Conservation (phyloP, 108 stramenopile genomes). For the Schizochytrium sp. region DNA sequence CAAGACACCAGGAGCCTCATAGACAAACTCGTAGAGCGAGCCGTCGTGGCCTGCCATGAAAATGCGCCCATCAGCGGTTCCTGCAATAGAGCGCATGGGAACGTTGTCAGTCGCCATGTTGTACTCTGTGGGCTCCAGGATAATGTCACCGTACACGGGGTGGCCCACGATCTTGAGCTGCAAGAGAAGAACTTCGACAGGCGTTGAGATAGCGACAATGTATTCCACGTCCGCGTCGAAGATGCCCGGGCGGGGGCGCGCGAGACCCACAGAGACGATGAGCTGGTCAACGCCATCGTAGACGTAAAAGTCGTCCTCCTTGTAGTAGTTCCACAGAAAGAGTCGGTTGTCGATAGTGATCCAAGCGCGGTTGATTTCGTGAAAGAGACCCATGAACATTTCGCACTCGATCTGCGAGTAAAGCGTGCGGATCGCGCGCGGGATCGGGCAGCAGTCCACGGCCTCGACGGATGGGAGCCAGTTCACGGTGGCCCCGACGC, state of each 20-base stretch:
- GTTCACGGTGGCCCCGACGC: not conserved
- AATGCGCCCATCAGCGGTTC: conserved; percentile 67
- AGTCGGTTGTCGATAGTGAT: conserved; percentile 74
- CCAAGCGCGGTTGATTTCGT: conserved; percentile 80
- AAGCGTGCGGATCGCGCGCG: not conserved
- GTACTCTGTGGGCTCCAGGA: conserved; percentile 61
- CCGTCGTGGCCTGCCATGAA: conserved; percentile 92
- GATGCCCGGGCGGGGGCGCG: conserved; percentile 70
- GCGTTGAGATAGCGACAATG: conserved; percentile 78
- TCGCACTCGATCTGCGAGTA: conserved; percentile 34
- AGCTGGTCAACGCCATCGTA: conserved; percentile 72
- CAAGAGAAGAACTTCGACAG: conserved; percentile 69
- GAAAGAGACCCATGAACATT: conserved; percentile 79
- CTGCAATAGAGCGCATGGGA: conserved; percentile 64
- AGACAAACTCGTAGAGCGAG: conserved; percentile 77
- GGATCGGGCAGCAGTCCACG: conserved; percentile 8
- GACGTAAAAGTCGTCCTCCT: conserved; percentile 54
- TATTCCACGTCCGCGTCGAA: conserved; percentile 72
- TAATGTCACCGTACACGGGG: not conserved
- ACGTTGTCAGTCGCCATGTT: conserved; percentile 71
- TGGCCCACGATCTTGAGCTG: conserved; percentile 21
- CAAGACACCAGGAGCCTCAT: conserved; percentile 40
- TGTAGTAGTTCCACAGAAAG: conserved; percentile 73
- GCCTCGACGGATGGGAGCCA: not conserved
- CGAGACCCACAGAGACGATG: conserved; percentile 67